Evolutionary conservation across 495 filamentous ascomycete species (phyloP).

Genomic region (Hyphodiscus hymeniophilus): DNA sequence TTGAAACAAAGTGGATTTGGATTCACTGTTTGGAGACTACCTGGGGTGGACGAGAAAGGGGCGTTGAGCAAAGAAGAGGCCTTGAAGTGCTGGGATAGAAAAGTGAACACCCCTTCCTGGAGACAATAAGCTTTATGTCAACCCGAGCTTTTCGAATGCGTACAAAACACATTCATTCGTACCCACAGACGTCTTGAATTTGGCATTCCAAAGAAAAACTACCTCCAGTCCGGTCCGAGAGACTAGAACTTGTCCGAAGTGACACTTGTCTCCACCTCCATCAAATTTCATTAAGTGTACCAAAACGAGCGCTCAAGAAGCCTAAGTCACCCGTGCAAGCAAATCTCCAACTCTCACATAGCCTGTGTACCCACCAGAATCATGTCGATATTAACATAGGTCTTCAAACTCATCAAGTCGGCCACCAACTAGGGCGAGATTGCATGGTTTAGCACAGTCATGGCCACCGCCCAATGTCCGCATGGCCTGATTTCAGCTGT

Average conservation of each 20-base stretch:
- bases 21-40: conserved; percentile 17
- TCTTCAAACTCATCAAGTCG: conserved; percentile 6
- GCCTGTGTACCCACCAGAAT: background rate
- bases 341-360: conserved; percentile 48
- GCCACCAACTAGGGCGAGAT: conserved; percentile 9
- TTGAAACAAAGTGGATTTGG: conserved; percentile 19
- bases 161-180: no score
- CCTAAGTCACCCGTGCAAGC: conserved; percentile 33
- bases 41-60: conserved; percentile 6
- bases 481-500: conserved; percentile 10
- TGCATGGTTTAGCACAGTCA: conserved; percentile 1
- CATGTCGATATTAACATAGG: no score
- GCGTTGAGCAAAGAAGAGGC: conserved; percentile 10
- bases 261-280: no score
- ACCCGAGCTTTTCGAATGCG: no score
- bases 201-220: no score
- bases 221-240: no score
- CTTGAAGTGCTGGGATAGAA: conserved; percentile 15
- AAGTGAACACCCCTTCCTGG: conserved; percentile 12
- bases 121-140: conserved; percentile 14
- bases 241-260: no score
- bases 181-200: no score
- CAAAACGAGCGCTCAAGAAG: conserved; percentile 32
- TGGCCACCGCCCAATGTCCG: conserved; percentile 4
- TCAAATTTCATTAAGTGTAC: no score